Percentiles rank a stretch among this genome's conserved stretches.
These are phyloP conservation scores for Lentinula aciculospora DNA, from an alignment of 768 basidiomycete species.

Conservation along the genomic window DNA sequence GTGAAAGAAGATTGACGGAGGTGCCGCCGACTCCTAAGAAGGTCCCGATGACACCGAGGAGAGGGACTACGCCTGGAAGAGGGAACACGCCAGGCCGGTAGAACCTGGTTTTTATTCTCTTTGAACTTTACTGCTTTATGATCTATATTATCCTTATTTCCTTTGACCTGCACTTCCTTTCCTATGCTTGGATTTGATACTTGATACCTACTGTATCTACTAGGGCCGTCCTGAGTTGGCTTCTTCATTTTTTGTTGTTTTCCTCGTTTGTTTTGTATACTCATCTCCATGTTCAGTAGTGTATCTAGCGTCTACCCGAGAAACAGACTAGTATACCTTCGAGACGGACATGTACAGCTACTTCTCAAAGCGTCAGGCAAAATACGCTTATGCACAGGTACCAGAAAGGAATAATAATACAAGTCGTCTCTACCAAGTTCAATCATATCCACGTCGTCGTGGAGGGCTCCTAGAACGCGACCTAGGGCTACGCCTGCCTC, in stretches of 20 bases:
- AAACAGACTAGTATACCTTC: background rate
- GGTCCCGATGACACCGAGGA: slow-evolving; percentile 61
- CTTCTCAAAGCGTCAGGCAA: too few relatives aligned
- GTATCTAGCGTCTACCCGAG: background rate
- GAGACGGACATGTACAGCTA: background rate
- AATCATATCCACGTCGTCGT: slow-evolving; percentile 18
- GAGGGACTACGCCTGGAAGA: slow-evolving; percentile 44
- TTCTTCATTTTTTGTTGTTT: background rate
- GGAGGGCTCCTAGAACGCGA: slow-evolving; percentile 34
- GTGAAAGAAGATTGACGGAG: slow-evolving; percentile 53
- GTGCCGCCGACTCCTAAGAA: slow-evolving; percentile 56
- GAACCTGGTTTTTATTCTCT: background rate
- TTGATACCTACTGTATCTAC: background rate
- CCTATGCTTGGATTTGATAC: background rate
- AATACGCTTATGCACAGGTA: too few relatives aligned
- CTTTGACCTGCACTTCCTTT: background rate
- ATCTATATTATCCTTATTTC: slow-evolving; percentile 5
- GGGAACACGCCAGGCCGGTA: slow-evolving; percentile 15
- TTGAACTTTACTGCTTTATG: background rate
- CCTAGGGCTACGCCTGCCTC: slow-evolving; percentile 32
- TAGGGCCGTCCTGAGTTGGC: background rate
- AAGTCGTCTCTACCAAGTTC: background rate
- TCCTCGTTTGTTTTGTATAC: background rate
- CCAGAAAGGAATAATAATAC: background rate
- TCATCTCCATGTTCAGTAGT: background rate